These are phyloP conservation scores for Fraxinus paxiana DNA, from an alignment of 305 asterid species.

Conservation along the genomic window DNA sequence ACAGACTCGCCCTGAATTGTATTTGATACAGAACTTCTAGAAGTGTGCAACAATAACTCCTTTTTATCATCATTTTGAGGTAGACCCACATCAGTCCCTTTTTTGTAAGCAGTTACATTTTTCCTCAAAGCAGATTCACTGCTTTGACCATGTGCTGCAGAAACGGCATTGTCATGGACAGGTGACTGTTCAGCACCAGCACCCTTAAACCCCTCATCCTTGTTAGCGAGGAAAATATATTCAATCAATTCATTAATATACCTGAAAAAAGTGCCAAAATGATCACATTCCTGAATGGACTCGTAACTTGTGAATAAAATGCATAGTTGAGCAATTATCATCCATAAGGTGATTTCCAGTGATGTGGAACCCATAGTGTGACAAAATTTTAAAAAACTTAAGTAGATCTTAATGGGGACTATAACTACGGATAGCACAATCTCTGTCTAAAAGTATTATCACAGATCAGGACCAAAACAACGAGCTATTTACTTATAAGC, in stretches of 20 bases:
- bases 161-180: conserved; percentile 34
- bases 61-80: conserved; percentile 42
- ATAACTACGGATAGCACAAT: not conserved
- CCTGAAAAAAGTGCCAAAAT: conserved; percentile 37
- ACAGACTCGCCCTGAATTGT: conserved; percentile 38
- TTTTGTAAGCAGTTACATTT: conserved; percentile 29
- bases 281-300: conserved; percentile 24
- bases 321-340: not conserved
- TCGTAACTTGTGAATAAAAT: not conserved
- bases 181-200: conserved; percentile 37
- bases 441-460: not conserved
- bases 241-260: conserved; percentile 91
- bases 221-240: conserved; percentile 55
- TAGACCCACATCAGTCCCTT: conserved; percentile 33
- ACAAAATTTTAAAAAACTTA: not conserved
- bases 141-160: conserved; percentile 40
- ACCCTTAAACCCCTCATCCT: conserved; percentile 51
- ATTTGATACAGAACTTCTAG: conserved; percentile 36
- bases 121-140: conserved; percentile 40
- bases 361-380: not conserved
- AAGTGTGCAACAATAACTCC: conserved; percentile 31
- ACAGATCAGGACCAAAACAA: not conserved
- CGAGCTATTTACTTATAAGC: not conserved
- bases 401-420: not conserved
- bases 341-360: not conserved